phyloP scores from a whole-genome alignment of 768 basidiomycete genomes.

The Leucocoprinus leucothites region DNA sequence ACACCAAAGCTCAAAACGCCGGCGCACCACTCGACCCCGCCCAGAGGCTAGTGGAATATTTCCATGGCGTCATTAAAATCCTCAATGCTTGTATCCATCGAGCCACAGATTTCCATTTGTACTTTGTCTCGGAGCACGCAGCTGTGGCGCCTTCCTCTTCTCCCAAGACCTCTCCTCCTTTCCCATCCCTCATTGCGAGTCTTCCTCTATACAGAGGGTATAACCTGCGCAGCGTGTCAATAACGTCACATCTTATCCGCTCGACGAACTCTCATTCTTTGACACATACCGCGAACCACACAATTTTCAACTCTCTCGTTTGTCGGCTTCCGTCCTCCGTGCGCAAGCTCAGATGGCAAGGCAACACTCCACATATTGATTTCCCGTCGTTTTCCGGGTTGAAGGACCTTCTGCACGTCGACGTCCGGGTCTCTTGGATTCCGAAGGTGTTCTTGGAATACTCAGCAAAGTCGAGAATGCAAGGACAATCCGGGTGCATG shows the following conservation, averaged over 20 bases:
- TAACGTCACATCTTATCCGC: not conserved
- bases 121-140: not conserved
- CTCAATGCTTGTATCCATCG: not conserved
- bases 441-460: not conserved
- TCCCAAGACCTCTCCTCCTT: not conserved
- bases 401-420: not conserved
- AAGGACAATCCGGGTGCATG: not conserved
- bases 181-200: not conserved
- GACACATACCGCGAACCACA: no score
- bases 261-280: not conserved
- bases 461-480: not conserved
- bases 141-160: no score
- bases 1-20: no score
- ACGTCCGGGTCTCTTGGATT: not conserved
- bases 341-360: no score
- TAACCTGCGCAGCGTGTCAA: not conserved
- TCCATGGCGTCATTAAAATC: not conserved
- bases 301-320: no score
- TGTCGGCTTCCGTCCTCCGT: no score
- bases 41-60: not conserved
- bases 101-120: not conserved
- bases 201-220: not conserved
- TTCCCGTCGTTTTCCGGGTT: no score
- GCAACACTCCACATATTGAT: no score
- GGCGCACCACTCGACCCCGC: no score